A percentile compares a stretch with the other conserved stretches of the same genome.
These are phyloP conservation scores for Taphrina communis DNA, from an alignment of 1,139 yeast genomes.

Conservation along the genomic window DNA sequence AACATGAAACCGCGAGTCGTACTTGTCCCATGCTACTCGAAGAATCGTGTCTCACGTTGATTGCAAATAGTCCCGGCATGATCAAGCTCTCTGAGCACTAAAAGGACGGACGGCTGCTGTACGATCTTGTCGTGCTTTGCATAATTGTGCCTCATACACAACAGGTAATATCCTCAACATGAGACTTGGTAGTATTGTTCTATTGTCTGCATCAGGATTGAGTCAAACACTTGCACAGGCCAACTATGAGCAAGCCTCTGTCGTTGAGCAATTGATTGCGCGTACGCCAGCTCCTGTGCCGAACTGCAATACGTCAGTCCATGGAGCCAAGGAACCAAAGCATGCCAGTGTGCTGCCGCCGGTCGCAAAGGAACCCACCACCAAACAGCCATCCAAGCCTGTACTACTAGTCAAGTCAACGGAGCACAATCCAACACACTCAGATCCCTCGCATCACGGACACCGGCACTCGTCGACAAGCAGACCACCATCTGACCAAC, in stretches of 20 bases:
- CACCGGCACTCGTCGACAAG: background rate
- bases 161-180: background rate
- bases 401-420: slow-evolving; percentile 1
- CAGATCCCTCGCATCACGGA: too few relatives aligned
- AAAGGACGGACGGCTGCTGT: background rate
- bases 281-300: background rate
- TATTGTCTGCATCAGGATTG: background rate
- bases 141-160: too few relatives aligned
- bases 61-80: background rate
- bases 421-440: background rate
- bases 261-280: slow-evolving; percentile 5
- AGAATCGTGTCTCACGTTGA: background rate
- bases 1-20: background rate
- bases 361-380: background rate
- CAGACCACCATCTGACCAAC: background rate
- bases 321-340: background rate
- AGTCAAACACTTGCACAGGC: background rate
- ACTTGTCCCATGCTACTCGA: slow-evolving; percentile 1
- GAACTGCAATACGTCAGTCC: background rate
- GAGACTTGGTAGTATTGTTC: background rate
- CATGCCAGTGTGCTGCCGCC: background rate
- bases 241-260: background rate
- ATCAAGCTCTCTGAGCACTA: background rate
- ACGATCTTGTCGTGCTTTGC: too few relatives aligned
- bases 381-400: background rate